Evolutionary conservation across 371 early-diverging fungal species (phyloP).

Genomic region (Apophysomyces variabilis): DNA sequence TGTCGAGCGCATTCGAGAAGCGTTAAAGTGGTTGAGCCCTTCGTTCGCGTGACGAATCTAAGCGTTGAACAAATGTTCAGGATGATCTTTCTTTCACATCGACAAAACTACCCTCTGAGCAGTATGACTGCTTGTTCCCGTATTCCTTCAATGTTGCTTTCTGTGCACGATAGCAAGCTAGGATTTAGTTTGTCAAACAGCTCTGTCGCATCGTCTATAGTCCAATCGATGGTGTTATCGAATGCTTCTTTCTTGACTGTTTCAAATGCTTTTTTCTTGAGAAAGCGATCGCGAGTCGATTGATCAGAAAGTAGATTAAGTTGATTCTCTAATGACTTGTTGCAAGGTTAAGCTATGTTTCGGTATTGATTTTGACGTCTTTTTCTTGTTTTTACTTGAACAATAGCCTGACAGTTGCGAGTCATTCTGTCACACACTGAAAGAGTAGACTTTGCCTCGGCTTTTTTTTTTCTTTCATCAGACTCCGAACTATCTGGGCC

Average conservation of each 20-base stretch:
- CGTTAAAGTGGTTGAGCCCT: background rate
- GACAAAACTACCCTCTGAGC: conserved; percentile 20
- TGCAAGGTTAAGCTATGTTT: background rate
- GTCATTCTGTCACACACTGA: background rate
- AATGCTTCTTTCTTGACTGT: background rate
- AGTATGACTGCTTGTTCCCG: conserved; percentile 30
- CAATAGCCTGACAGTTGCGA: background rate
- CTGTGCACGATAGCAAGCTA: conserved; percentile 10
- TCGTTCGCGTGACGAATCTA: background rate
- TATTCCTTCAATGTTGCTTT: conserved; percentile 32
- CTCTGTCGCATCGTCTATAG: background rate
- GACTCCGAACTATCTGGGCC: too few relatives aligned
- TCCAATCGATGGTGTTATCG: background rate
- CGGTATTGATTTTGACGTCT: background rate
- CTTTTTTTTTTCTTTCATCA: too few relatives aligned
- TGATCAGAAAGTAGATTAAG: conserved; percentile 10
- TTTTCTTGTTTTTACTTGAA: background rate
- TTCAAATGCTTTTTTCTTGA: conserved; percentile 11
- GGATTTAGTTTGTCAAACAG: background rate
- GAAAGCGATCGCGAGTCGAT: conserved; percentile 15
- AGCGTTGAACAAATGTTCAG: background rate
- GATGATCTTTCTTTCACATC: background rate
- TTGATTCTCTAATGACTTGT: conserved; percentile 3
- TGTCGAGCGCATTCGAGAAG: background rate
- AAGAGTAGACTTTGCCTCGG: background rate